Evolutionary conservation across 2,329 filamentous ascomycete genomes (phyloP).

Genomic region (Aureobasidium sp.): DNA sequence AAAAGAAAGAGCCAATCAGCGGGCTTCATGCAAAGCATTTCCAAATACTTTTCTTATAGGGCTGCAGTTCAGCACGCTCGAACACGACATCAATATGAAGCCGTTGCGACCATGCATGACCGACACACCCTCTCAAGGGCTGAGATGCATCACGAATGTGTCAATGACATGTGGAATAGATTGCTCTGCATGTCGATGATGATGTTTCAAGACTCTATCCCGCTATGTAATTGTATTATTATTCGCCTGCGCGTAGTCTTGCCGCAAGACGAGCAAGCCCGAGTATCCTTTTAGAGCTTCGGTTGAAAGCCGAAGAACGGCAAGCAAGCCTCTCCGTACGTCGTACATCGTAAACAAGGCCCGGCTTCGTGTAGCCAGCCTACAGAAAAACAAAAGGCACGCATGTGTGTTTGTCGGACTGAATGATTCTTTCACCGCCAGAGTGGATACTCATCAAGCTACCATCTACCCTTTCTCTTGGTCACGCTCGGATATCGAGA

Average conservation of each 20-base stretch:
- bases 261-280: background rate
- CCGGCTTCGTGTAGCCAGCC: background rate
- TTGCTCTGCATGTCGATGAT: background rate
- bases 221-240: background rate
- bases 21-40: background rate
- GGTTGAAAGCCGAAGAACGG: background rate
- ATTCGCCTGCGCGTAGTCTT: background rate
- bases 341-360: background rate
- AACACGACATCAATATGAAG: background rate
- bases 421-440: background rate
- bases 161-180: slow-evolving; percentile 4
- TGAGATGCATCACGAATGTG: background rate
- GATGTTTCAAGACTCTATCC: background rate
- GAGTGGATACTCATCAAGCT: background rate
- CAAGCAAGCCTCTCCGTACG: background rate
- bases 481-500: background rate
- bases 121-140: background rate
- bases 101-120: background rate
- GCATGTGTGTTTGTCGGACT: background rate
- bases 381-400: background rate
- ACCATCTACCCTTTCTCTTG: background rate
- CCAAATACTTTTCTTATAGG: slow-evolving; percentile 9
- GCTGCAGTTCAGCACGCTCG: background rate
- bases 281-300: background rate
- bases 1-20: slow-evolving; percentile 3